Base-by-base conservation (phyloP, 805 yeast genomes). In the Wickerhamomyces kurtzmanii region DNA sequence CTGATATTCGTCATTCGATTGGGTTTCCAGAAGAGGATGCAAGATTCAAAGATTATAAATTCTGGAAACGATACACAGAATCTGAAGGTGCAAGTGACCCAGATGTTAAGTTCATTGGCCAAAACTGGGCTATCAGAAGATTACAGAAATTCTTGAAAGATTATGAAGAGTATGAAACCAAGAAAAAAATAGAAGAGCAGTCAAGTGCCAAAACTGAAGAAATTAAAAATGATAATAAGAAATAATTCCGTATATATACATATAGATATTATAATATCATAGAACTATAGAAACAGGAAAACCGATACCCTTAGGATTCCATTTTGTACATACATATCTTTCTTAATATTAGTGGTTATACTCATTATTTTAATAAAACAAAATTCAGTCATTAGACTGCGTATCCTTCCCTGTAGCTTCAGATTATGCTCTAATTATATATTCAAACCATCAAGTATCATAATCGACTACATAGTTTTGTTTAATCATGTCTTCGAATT, bases 111-210 rank as follows among this genome's bases (percentile, higher is more conserved):
- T 80, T 83, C 39, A 65, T 80, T 16, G 94, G 94, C 3, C 57
- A 74, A 44, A 83, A 83, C 47, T 82, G 93, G 91, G 93, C 93
- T 2, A 68, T 81, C 21, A 71, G 69, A 47, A 63, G 85, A 40
- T 64, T 75, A 26, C 93, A 82, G 47, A 61, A 60, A 8, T 55
- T 51, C 27, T 37, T 57, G 20, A 45, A 46, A 18, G 54, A 53
- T 7, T 33, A 39, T 22, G 39, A 43, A 23, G 40, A 30, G 15
- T 23, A 31, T 24, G 28, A 23, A 13, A 15, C 22, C 4, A 11
- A 20, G 12, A n/a, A 20, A n/a, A 20, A 20, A 9, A 12, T n/a
- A 12, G 23, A 21, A n/a, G n/a, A n/a, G n/a, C n/a, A n/a, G n/a
- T n/a, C n/a, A n/a, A n/a, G n/a, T n/a, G n/a, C n/a, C n/a, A n/a